Evolutionary conservation across 1,284 basidiomycete genomes (phyloP).

Genomic region (Boletus mariae): DNA sequence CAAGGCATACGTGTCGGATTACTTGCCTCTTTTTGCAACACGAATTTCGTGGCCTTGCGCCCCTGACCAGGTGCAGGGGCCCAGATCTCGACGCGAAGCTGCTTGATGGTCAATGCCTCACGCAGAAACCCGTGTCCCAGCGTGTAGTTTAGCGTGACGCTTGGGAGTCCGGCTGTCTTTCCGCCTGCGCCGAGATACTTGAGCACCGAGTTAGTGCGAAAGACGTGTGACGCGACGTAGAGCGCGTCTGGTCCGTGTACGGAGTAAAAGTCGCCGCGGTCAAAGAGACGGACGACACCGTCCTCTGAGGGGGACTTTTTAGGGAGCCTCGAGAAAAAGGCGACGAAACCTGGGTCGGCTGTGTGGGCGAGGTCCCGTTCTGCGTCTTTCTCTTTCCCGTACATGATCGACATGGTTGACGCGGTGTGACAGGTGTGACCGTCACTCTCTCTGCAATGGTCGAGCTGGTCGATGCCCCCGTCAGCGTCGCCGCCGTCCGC

Average conservation of each 20-base stretch:
- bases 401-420: slow-evolving; percentile 46
- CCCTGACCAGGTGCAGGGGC: slow-evolving; percentile 68
- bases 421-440: slow-evolving; percentile 23
- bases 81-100: slow-evolving; percentile 95
- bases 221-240: slow-evolving; percentile 84
- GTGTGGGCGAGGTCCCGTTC: slow-evolving; percentile 49
- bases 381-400: slow-evolving; percentile 62
- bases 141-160: slow-evolving; percentile 74
- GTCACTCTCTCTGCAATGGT: slow-evolving; percentile 16
- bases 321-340: slow-evolving; percentile 68
- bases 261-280: slow-evolving; percentile 83
- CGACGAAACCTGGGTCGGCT: slow-evolving; percentile 74
- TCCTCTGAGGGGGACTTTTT: slow-evolving; percentile 58
- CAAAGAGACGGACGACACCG: slow-evolving; percentile 82
- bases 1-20: background rate
- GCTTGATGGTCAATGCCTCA: slow-evolving; percentile 86
- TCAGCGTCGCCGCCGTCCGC: slow-evolving; percentile 48
- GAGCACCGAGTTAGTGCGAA: slow-evolving; percentile 81
- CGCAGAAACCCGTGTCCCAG: slow-evolving; percentile 87
- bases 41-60: slow-evolving; percentile 73
- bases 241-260: slow-evolving; percentile 88
- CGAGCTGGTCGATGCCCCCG: slow-evolving; percentile 28
- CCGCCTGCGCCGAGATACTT: slow-evolving; percentile 73
- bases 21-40: slow-evolving; percentile 73
- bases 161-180: slow-evolving; percentile 59